Evolutionary conservation across 768 basidiomycete genomes (phyloP).

Genomic region (Lentinula sp.): DNA sequence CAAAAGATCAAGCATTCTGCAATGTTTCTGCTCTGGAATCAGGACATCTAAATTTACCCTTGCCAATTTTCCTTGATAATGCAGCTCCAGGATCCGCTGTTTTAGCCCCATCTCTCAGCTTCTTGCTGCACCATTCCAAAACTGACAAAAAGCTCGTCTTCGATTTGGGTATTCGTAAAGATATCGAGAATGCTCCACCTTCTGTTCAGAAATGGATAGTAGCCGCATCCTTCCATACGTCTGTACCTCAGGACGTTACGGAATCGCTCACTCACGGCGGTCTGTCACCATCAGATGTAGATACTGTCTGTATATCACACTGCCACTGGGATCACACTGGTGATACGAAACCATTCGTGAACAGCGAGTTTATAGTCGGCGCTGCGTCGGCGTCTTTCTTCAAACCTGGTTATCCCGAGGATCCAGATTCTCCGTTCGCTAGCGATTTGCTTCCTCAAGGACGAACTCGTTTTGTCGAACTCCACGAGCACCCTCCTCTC

Average conservation of each 20-base stretch:
- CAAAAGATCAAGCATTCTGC: constrained; percentile 40
- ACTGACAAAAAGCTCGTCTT: constrained; percentile 37
- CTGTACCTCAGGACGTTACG: constrained; percentile 30
- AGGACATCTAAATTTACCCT: constrained; percentile 33
- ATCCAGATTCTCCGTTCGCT: constrained; percentile 26
- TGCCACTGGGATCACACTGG: constrained; percentile 4
- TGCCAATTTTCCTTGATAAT: constrained; percentile 31
- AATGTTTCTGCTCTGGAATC: constrained; percentile 51
- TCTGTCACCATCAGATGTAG: constrained; percentile 32
- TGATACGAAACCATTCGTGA: background rate
- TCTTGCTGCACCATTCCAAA: constrained; percentile 43
- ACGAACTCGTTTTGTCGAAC: constrained; percentile 30
- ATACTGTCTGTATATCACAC: constrained; percentile 17
- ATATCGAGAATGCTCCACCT: constrained; percentile 37
- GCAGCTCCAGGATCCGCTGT: constrained; percentile 18
- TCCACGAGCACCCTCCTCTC: constrained; percentile 29
- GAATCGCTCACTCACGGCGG: constrained; percentile 50
- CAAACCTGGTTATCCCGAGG: constrained; percentile 31
- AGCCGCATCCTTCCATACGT: constrained; percentile 13
- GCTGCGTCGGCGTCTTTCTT: background rate
- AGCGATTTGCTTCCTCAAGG: constrained; percentile 28
- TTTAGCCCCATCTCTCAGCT: constrained; percentile 41
- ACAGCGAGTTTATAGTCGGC: constrained; percentile 3
- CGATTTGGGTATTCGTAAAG: constrained; percentile 50
- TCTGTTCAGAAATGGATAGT: constrained; percentile 21